These are phyloP conservation scores for Aureobasidium leucospermi DNA, from an alignment of 2,329 filamentous ascomycete genomes.

Conservation along the genomic window DNA sequence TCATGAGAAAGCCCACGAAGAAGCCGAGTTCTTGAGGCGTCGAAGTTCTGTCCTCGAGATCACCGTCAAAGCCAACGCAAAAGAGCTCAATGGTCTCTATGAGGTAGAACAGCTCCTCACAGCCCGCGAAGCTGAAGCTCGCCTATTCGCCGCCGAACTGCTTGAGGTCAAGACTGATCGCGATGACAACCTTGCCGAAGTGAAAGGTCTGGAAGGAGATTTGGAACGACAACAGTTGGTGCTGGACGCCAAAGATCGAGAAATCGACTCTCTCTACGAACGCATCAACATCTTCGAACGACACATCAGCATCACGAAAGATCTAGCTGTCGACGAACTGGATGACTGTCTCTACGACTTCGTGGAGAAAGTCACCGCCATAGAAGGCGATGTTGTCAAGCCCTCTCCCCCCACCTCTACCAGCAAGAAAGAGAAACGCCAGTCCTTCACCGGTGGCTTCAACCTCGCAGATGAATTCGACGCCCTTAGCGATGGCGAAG, in stretches of 20 bases:
- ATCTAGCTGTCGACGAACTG: neutral
- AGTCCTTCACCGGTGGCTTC: neutral
- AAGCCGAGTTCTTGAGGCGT: neutral
- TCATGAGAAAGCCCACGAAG: neutral
- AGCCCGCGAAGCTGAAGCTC: neutral
- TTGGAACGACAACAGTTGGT: neutral
- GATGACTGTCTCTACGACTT: neutral
- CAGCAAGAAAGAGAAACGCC: neutral
- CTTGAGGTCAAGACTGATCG: neutral
- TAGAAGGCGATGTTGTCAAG: neutral
- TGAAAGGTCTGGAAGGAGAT: slow-evolving; percentile 3
- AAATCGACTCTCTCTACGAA: neutral
- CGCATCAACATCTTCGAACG: neutral
- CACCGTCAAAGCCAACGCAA: neutral
- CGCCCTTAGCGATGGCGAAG: neutral
- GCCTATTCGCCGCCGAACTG: neutral
- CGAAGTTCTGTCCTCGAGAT: neutral
- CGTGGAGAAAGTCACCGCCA: neutral
- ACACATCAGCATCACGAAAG: neutral
- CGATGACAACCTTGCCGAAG: neutral
- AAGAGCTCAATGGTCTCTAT: neutral
- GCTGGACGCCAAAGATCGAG: neutral
- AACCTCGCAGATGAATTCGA: neutral
- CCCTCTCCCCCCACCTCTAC: neutral
- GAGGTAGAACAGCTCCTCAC: neutral